Conservation (phyloP, 805 yeast genomes). For the Ogataea pignaliae region DNA sequence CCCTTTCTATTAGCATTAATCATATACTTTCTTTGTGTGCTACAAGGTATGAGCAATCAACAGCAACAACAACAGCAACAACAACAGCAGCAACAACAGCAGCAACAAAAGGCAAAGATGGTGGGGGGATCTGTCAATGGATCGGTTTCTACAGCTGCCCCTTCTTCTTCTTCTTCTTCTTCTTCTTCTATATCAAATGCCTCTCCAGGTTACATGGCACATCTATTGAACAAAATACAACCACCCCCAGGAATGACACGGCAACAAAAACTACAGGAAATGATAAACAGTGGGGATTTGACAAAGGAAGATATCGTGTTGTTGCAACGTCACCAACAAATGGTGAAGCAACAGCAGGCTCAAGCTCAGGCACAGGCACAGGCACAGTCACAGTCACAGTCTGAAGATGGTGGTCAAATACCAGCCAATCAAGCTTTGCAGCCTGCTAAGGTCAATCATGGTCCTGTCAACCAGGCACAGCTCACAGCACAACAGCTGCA, state of each 20-base stretch:
- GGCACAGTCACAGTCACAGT: constrained; percentile 4
- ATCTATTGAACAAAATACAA: constrained; percentile 26
- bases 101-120: background rate
- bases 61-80: background rate
- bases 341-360: constrained; percentile 24
- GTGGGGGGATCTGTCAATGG: background rate
- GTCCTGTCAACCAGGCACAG: constrained; percentile 5
- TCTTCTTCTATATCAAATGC: constrained; percentile 3
- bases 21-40: too few species aligned
- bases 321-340: constrained; percentile 30
- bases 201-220: constrained; percentile 24
- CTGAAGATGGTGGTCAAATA: background rate
- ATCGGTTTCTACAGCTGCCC: background rate
- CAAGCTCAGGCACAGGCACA: constrained; percentile 10
- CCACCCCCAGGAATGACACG: constrained; percentile 32
- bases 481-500: constrained; percentile 4
- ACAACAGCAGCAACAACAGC: background rate
- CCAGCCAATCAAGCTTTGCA: constrained; percentile 1
- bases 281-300: constrained; percentile 28
- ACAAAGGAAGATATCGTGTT: constrained; percentile 28
- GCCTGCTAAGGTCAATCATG: background rate
- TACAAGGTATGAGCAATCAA: too few species aligned
- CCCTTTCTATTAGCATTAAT: too few species aligned
- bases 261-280: constrained; percentile 29
- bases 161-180: background rate